A percentile compares a stretch with the other conserved stretches of the same genome.
phyloP scores from a whole-genome alignment of 768 basidiomycete species.

The Agrocybe pediades region DNA sequence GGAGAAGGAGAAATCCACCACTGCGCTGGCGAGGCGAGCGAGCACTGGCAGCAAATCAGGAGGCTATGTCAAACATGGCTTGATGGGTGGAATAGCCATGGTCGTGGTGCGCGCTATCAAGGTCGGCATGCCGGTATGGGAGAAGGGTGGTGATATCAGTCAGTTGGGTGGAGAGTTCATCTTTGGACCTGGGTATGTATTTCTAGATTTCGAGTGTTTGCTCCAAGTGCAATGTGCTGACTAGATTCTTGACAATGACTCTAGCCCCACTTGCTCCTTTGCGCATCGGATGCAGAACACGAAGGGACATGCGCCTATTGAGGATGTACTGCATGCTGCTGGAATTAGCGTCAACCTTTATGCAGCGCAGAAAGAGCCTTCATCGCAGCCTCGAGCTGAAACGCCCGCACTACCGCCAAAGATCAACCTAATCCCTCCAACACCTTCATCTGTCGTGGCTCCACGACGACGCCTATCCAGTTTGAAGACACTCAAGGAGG shows the following conservation, averaged over 20 bases:
- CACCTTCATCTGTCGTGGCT: background rate
- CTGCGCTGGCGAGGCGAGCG: conserved; percentile 5
- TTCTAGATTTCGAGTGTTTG: conserved; percentile 42
- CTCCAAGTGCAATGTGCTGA: too few species aligned
- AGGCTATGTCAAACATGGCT: conserved; percentile 68
- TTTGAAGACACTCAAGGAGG: background rate
- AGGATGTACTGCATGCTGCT: conserved; percentile 50
- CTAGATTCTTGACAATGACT: too few species aligned
- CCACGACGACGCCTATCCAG: conserved; percentile 1
- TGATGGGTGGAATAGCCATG: conserved; percentile 70
- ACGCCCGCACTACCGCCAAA: background rate
- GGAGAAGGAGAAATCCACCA: conserved; percentile 9
- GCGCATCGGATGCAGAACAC: conserved; percentile 86
- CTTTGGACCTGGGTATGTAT: conserved; percentile 41
- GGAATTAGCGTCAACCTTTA: conserved; percentile 9
- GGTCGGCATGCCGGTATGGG: conserved; percentile 81
- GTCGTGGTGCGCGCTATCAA: conserved; percentile 71
- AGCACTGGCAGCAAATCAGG: conserved; percentile 15
- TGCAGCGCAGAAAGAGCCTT: background rate
- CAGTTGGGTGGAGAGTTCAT: conserved; percentile 92
- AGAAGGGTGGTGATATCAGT: conserved; percentile 71
- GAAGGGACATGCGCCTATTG: conserved; percentile 73
- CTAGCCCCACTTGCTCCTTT: conserved; percentile 50
- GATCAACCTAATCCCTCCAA: background rate
- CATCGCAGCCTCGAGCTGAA: background rate